Evolutionary conservation across 768 basidiomycete species (phyloP), one percentile per base, ranked within the genome.

Genomic region (Phaeolepiota aurea): DNA sequence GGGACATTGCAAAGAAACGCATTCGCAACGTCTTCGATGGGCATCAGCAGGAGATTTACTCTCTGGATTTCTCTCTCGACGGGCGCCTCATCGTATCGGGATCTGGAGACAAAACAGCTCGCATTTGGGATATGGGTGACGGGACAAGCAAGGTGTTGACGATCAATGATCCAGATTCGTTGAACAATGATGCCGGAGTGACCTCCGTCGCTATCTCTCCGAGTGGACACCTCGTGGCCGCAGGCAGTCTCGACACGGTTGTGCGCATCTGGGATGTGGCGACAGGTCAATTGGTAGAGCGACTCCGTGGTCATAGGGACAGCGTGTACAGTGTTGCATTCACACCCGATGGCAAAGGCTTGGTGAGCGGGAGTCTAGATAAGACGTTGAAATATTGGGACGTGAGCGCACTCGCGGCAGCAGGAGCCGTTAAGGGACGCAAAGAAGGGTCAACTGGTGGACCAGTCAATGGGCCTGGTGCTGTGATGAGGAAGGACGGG

Each of bases 11-110:
- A 35, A 79, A 76, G 52, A 79, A 81, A 48, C 74, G 74, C 22
- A 87, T 91, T 51, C 75, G 78, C 38, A 77, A 73, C 38, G 66
- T 84, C 10, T 87, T 92, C 48, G 79, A 83, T 46, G 90, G 89
- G 2, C 90, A 93, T 62, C 76, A 77, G 50, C 86, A 87, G 54
- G 89, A 92, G 54, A 89, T 93, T 49, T 93, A 93, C 61, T 88
- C 89, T 3, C 78, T 93, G 44, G 87, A 86, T 55, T 92, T 91
- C 58, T 87, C 87, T 2, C 60, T 69, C 7, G 86, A 90, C 48
- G 89, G 90, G 2, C 70, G 77, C 10, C 71, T 82, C 45, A 80
- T 92, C 44, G 84, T 90, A n/a, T 89, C 86, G 3, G 89, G 88
- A 11, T 88, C 85, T 0, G 89, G 89, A 2, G 86, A 69, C 42